phyloP scores from a whole-genome alignment of 2,329 filamentous ascomycete genomes.

The Pseudogymnoascus pannorum region DNA sequence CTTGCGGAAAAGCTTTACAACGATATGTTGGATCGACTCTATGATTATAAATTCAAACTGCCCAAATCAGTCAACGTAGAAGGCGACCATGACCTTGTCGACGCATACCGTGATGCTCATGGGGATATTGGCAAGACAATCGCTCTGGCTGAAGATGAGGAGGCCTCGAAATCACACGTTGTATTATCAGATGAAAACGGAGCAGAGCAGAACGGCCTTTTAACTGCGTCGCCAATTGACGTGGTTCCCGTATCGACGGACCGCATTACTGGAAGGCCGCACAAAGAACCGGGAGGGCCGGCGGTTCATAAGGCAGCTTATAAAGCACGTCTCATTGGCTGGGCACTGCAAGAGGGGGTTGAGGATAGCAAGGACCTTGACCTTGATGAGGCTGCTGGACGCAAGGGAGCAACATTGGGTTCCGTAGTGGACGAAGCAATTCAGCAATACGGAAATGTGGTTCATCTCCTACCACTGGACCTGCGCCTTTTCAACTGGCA shows the following conservation, averaged over 20 bases:
- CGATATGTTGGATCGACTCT: constrained; percentile 85
- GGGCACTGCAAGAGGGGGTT: constrained; percentile 61
- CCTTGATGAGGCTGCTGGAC: constrained; percentile 57
- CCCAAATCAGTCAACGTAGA: constrained; percentile 64
- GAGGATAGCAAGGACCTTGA: constrained; percentile 61
- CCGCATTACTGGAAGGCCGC: constrained; percentile 63
- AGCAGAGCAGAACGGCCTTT: constrained; percentile 11
- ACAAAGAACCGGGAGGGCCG: constrained; percentile 62
- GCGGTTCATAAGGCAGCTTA: constrained; percentile 66
- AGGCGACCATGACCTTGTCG: constrained; percentile 74
- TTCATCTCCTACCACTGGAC: constrained; percentile 79
- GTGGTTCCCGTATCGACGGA: constrained; percentile 59
- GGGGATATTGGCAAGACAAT: constrained; percentile 66
- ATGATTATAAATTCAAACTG: constrained; percentile 78
- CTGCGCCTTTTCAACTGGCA: constrained; percentile 95
- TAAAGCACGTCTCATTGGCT: constrained; percentile 75
- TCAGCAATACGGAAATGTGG: constrained; percentile 72
- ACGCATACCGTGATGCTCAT: constrained; percentile 71
- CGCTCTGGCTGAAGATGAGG: constrained; percentile 63
- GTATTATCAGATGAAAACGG: not conserved
- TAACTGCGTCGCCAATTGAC: constrained; percentile 31
- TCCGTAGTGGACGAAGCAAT: constrained; percentile 91
- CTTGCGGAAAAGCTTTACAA: constrained; percentile 91
- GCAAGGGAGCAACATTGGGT: constrained; percentile 66
- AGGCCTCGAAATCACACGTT: constrained; percentile 49